Evolutionary conservation across 805 yeast genomes (phyloP).

Genomic region (Alloascoidea africana): DNA sequence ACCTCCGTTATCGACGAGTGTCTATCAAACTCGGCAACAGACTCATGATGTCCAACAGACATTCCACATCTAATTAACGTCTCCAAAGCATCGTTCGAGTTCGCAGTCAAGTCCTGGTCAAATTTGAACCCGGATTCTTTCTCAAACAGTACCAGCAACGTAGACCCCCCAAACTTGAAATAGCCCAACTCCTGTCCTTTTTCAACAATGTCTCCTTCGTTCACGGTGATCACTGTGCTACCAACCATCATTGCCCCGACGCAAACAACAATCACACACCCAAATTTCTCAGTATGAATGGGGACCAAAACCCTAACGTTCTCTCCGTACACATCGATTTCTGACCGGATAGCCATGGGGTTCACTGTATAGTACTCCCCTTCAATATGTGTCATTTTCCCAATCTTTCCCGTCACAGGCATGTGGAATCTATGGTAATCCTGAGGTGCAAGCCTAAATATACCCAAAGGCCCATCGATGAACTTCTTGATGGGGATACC

Average conservation of each 20-base stretch:
- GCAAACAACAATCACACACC: constrained; percentile 60
- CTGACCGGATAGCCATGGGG: constrained; percentile 90
- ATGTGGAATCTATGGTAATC: constrained; percentile 91
- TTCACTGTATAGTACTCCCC: constrained; percentile 95
- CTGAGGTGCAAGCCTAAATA: constrained; percentile 90
- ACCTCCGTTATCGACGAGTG: not conserved
- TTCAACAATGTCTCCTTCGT: constrained; percentile 37
- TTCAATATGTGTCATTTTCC: constrained; percentile 49
- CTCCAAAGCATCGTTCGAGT: constrained; percentile 58
- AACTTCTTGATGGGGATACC: constrained; percentile 6
- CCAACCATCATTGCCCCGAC: constrained; percentile 99
- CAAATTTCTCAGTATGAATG: constrained; percentile 62
- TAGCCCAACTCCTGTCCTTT: constrained; percentile 85
- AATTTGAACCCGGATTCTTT: constrained; percentile 27
- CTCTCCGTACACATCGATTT: constrained; percentile 85
- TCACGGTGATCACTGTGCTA: constrained; percentile 57
- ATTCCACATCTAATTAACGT: constrained; percentile 83
- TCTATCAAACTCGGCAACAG: constrained; percentile 26
- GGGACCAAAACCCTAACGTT: constrained; percentile 71
- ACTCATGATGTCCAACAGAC: constrained; percentile 69
- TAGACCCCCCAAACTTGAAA: constrained; percentile 93
- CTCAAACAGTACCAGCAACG: constrained; percentile 56
- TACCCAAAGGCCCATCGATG: constrained; percentile 46
- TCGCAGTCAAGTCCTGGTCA: constrained; percentile 60
- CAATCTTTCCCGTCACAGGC: constrained; percentile 67